Evolutionary conservation across 805 yeast species (phyloP).

Genomic region (Ogataea paradorogensis): DNA sequence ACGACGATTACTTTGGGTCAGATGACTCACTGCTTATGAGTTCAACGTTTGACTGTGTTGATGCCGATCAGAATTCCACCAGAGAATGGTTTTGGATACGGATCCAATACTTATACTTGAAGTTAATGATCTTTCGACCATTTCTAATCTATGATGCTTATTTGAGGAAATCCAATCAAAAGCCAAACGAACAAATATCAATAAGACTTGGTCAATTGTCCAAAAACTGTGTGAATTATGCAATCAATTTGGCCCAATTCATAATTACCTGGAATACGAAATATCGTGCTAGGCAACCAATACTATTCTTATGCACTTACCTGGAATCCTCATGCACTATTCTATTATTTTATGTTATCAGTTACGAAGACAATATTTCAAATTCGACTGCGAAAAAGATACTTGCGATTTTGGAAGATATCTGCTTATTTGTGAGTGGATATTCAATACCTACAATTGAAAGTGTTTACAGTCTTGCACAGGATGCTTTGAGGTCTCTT

Average conservation of each 20-base stretch:
- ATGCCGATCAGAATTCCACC: background rate
- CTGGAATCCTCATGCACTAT: background rate
- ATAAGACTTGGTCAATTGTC: background rate
- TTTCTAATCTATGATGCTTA: conserved; percentile 25
- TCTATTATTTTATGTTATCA: conserved; percentile 11
- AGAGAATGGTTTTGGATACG: conserved; percentile 30
- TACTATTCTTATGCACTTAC: background rate
- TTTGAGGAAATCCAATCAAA: conserved; percentile 19
- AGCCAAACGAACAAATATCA: conserved; percentile 9
- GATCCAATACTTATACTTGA: conserved; percentile 25
- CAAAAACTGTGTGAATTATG: background rate
- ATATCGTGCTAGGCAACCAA: conserved; percentile 9
- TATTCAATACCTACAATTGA: background rate
- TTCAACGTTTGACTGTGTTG: too few species aligned
- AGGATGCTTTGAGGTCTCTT: background rate
- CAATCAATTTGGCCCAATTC: background rate
- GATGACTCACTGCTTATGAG: background rate
- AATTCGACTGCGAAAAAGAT: background rate
- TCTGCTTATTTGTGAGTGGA: background rate
- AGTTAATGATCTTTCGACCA: conserved; percentile 25
- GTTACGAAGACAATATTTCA: background rate
- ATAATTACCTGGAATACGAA: background rate
- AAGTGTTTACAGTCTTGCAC: background rate
- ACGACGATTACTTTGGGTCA: background rate
- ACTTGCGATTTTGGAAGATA: background rate